Conservation (phyloP, 73 alveolate species). For the Tetrahymena thermophila region DNA sequence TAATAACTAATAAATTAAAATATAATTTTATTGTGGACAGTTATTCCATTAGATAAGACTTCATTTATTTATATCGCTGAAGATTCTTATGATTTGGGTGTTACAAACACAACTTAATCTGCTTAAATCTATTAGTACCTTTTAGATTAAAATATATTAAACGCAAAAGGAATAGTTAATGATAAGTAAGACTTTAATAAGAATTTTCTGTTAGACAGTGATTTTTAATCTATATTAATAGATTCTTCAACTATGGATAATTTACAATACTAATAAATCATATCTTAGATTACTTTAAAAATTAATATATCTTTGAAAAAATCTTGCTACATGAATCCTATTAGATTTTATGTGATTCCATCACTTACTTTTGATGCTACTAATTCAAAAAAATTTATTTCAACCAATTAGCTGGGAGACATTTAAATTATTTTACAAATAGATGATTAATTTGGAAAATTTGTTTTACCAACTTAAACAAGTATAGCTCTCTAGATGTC, state of each 20-base stretch:
- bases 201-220: background rate
- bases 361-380: background rate
- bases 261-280: no score
- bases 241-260: background rate
- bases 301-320: background rate
- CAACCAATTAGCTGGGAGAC: background rate
- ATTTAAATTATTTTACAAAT: no score
- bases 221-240: no score
- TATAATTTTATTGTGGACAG: background rate
- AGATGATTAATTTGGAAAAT: background rate
- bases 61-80: background rate
- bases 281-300: background rate
- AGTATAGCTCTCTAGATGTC: background rate
- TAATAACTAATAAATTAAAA: background rate
- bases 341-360: background rate
- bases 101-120: background rate
- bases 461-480: no score
- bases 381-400: background rate
- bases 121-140: background rate
- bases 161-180: background rate
- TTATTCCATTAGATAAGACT: background rate
- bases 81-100: background rate
- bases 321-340: background rate
- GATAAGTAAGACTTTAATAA: background rate
- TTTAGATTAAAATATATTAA: background rate